A percentile compares a stretch with the other conserved stretches of the same genome.
These are phyloP conservation scores for Sphaerulina vaccinii DNA, from an alignment of 2,329 filamentous ascomycete genomes.

Conservation along the genomic window DNA sequence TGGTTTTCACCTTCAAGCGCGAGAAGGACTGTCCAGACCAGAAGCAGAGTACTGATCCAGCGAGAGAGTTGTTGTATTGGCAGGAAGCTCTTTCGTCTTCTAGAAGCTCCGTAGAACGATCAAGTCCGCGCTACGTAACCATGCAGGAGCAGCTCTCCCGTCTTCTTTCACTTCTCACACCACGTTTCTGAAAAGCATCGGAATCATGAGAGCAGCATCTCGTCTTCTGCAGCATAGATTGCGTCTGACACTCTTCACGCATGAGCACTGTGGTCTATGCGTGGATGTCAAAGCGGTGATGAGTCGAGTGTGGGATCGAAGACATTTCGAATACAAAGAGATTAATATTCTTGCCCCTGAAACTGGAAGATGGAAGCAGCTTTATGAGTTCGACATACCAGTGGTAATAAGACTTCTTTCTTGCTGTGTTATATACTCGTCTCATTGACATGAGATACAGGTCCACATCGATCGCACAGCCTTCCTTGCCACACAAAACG, in stretches of 20 bases:
- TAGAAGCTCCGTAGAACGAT: too few relatives aligned
- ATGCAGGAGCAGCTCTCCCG: too few relatives aligned
- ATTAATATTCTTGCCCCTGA: constrained; percentile 66
- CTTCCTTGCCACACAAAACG: constrained; percentile 53
- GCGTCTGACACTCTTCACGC: constrained; percentile 68
- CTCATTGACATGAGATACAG: constrained; percentile 34
- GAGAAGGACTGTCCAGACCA: too few relatives aligned
- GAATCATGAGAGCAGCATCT: constrained; percentile 17
- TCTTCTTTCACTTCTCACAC: too few relatives aligned
- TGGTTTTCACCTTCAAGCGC: too few relatives aligned
- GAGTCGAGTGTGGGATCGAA: constrained; percentile 63
- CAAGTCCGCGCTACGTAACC: too few relatives aligned
- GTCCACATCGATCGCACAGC: constrained; percentile 61
- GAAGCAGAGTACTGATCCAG: too few relatives aligned
- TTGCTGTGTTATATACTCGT: not conserved
- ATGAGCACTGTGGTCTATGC: constrained; percentile 70
- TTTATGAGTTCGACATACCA: constrained; percentile 80
- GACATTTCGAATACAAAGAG: constrained; percentile 68
- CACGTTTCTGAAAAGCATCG: not conserved
- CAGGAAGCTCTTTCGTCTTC: too few relatives aligned
- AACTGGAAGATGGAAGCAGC: constrained; percentile 63
- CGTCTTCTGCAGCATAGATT: constrained; percentile 25
- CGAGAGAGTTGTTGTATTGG: too few relatives aligned
- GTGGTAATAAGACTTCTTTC: constrained; percentile 54
- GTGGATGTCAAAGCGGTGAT: constrained; percentile 66